Conservation (phyloP, 345 rosid genomes). For the Populus nigra region DNA sequence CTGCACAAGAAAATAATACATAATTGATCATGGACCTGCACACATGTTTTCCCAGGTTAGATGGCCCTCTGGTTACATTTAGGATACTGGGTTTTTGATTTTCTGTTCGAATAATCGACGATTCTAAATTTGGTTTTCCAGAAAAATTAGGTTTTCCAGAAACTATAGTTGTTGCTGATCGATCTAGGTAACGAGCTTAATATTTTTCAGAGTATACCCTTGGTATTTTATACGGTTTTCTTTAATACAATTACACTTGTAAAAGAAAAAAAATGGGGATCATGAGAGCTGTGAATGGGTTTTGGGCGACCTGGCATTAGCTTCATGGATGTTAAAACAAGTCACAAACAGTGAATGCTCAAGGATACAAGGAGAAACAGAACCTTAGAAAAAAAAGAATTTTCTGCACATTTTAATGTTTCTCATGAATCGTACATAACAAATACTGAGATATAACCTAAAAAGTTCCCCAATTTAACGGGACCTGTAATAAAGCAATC, state of each 20-base stretch:
- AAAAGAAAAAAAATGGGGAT: too few relatives aligned
- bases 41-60: neutral
- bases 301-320: neutral
- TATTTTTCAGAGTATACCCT: too few relatives aligned
- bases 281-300: neutral
- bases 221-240: too few relatives aligned
- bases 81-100: too few relatives aligned
- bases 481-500: conserved; percentile 49
- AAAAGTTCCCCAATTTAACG: conserved; percentile 39
- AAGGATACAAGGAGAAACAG: neutral
- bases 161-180: too few relatives aligned
- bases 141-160: too few relatives aligned
- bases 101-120: too few relatives aligned
- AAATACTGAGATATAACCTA: conserved; percentile 38
- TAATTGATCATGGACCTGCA: neutral
- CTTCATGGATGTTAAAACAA: neutral
- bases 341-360: neutral
- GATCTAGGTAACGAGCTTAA: too few relatives aligned
- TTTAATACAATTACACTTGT: too few relatives aligned
- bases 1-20: too few relatives aligned
- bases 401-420: conserved; percentile 54
- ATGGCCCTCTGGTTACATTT: neutral
- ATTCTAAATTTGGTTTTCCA: too few relatives aligned
- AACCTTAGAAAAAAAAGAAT: conserved; percentile 19
- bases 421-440: conserved; percentile 39